Conservation (phyloP, 805 yeast genomes). For the Jamesozyma spencerorum region DNA sequence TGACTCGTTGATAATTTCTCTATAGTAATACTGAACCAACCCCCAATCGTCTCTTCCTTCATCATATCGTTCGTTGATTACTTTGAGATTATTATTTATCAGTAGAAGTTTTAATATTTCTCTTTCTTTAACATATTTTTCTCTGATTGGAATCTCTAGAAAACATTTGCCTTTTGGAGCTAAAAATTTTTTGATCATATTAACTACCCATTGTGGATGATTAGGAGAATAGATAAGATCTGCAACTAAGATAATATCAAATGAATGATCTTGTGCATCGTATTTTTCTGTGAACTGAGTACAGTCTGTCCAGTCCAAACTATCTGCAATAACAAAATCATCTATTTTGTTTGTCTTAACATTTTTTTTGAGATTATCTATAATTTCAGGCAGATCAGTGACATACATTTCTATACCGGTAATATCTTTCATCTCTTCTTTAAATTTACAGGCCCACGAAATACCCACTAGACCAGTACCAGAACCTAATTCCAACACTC, state of each 20-base stretch:
- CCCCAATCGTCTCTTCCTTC: slow-evolving; percentile 86
- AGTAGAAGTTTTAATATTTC: slow-evolving; percentile 49
- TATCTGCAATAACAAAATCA: slow-evolving; percentile 33
- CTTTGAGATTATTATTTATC: slow-evolving; percentile 20
- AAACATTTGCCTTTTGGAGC: slow-evolving; percentile 39
- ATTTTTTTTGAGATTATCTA: slow-evolving; percentile 57
- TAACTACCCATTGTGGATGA: slow-evolving; percentile 68
- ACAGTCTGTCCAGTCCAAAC: slow-evolving; percentile 75
- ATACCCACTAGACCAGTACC: slow-evolving; percentile 93
- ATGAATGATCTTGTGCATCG: slow-evolving; percentile 28
- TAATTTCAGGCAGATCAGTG: slow-evolving; percentile 76
- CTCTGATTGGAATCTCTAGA: slow-evolving; percentile 69
- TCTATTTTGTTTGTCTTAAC: slow-evolving; percentile 40
- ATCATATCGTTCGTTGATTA: slow-evolving; percentile 37
- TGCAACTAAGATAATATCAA: slow-evolving; percentile 58
- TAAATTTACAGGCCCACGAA: slow-evolving; percentile 35
- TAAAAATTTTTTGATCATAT: slow-evolving; percentile 47
- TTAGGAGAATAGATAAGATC: slow-evolving; percentile 82
- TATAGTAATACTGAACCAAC: slow-evolving; percentile 43
- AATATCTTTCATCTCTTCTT: slow-evolving; percentile 21
- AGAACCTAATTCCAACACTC: slow-evolving; percentile 73
- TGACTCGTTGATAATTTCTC: slow-evolving; percentile 23
- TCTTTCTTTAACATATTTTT: slow-evolving; percentile 57
- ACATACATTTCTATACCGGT: slow-evolving; percentile 39
- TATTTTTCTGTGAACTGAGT: slow-evolving; percentile 27